Base-by-base conservation (phyloP, 2,329 filamentous ascomycete species). In the Drechslerella stenobrocha region DNA sequence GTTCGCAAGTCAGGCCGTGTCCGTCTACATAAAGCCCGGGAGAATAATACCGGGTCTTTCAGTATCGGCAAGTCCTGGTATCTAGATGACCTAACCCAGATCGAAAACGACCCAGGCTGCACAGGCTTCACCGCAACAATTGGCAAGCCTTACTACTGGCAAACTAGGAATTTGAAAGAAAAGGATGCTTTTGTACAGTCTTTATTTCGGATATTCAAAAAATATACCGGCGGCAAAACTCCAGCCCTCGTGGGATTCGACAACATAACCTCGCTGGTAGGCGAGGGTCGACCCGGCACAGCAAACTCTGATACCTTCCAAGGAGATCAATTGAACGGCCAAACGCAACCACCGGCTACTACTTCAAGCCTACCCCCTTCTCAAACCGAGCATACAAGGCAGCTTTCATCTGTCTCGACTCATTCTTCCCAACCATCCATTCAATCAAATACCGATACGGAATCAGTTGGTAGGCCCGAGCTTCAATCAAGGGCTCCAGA, bases 21-120 rank as follows among this genome's bases (percentile, higher is more conserved):
- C 50, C 88, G 91, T 74, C 85, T 98, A 80, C 93, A 98, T 80
- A 98, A 98, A 78, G 92, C 90, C 61, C 87, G 95, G 73, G 93
- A 98, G 78, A 98, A 98, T 76, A 81, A 83, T 58, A 96, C 96
- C 76, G 90, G 90, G 58, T 85, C 89, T 22, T 98, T 96, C 77
- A 97, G 92, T 18, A 96, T 98, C 72, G 93, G 93, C 71, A 98
- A 98, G 79, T 96, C 93, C 2, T 98, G 93, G 93, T 88, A 91
- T 75, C 83, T 98, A 72, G 92, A 97, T 77, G 93, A 98, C 75
- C 79, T 98, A 48, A 83, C 83, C 2, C 82, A 83, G 45, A 88
- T 98, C 71, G 88, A 95, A 76, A 93, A 90, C 23, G 97, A 87
- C 74, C 87, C 84, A 4, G 81, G 85, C 42, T 86, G 87, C 60